phyloP scores from a whole-genome alignment of 73 alveolate species.

The Stentor coeruleus region DNA sequence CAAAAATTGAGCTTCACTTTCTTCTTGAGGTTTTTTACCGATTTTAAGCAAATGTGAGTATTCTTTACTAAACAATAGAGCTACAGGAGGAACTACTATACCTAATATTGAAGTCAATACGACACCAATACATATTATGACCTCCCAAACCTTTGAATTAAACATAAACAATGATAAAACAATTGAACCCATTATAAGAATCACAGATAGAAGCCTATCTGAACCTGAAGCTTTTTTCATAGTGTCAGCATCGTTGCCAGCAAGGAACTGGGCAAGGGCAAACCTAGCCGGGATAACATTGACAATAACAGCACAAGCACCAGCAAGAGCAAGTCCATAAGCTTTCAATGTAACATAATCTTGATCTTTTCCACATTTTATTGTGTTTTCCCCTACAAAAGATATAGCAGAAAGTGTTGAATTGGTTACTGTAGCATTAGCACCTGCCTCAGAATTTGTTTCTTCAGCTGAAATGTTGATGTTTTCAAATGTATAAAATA shows the following conservation, averaged over 20 bases:
- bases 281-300: background rate
- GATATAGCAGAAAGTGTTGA: background rate
- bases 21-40: background rate
- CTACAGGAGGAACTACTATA: background rate
- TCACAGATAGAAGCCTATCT: background rate
- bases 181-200: background rate
- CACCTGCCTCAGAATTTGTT: no score
- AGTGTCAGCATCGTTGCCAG: constrained; percentile 2
- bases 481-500: background rate
- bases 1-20: background rate
- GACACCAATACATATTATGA: background rate
- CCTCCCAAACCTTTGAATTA: background rate
- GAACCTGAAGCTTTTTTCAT: background rate
- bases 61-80: background rate
- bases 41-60: background rate
- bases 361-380: background rate
- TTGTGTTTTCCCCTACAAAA: background rate
- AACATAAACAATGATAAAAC: background rate
- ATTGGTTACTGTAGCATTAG: background rate
- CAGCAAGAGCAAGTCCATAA: background rate
- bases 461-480: background rate
- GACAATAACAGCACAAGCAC: background rate
- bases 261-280: background rate
- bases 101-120: background rate
- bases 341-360: background rate